Evolutionary conservation across 176 grass and related monocot genomes (phyloP).

Genomic region (Phoenix roebelenii): DNA sequence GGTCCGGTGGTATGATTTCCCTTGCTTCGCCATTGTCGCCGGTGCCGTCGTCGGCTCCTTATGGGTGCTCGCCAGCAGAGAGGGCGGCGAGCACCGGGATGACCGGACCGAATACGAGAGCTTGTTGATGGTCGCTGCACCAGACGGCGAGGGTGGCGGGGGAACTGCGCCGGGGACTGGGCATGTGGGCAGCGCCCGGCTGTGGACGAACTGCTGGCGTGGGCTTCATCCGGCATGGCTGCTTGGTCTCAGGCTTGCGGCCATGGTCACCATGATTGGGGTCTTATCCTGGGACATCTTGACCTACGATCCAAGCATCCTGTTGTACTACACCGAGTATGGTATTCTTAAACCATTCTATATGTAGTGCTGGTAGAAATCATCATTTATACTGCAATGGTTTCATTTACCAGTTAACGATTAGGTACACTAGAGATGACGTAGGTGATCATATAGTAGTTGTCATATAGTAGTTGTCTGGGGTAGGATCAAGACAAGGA

Average conservation of each 20-base stretch:
- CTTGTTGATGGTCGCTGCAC: background rate
- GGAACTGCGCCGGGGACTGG: background rate
- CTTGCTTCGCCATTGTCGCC: slow-evolving; percentile 26
- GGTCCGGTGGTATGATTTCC: slow-evolving; percentile 17
- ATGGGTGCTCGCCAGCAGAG: background rate
- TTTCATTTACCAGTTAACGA: no score
- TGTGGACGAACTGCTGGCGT: slow-evolving; percentile 29
- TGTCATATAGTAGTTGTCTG: no score
- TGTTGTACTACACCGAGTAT: slow-evolving; percentile 57
- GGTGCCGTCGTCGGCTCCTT: slow-evolving; percentile 19
- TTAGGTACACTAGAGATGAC: no score
- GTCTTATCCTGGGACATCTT: slow-evolving; percentile 25
- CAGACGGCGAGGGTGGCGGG: background rate
- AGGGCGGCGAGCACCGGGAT: background rate
- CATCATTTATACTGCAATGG: no score
- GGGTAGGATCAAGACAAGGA: no score
- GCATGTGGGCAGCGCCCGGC: background rate
- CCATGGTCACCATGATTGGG: slow-evolving; percentile 9
- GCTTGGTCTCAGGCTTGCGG: slow-evolving; percentile 22
- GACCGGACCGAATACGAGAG: background rate
- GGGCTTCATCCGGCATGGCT: slow-evolving; percentile 20
- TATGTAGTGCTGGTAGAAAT: no score
- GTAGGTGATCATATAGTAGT: no score
- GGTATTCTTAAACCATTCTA: background rate
- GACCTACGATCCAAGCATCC: slow-evolving; percentile 35